Evolutionary conservation across 345 rosid species (phyloP).

Genomic region (Pugionium cornutum): DNA sequence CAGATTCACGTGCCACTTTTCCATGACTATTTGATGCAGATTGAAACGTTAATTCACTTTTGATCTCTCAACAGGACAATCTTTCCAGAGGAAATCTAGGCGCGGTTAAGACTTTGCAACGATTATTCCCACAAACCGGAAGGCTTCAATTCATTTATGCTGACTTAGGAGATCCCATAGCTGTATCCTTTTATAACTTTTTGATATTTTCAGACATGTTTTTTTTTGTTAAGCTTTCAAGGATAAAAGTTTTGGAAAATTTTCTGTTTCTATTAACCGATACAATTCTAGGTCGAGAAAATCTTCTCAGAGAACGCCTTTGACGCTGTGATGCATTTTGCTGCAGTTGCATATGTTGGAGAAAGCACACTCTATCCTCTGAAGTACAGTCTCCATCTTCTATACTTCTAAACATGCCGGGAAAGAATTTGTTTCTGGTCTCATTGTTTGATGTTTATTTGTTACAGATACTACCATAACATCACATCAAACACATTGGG

Average conservation of each 20-base stretch:
- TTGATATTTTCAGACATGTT: neutral
- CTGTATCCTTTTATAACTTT: slow-evolving; percentile 52
- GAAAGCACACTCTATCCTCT: slow-evolving; percentile 97
- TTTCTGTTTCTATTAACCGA: slow-evolving; percentile 36
- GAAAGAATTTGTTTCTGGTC: slow-evolving; percentile 5
- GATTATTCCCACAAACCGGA: slow-evolving; percentile 88
- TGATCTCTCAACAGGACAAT: slow-evolving; percentile 64
- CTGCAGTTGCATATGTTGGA: slow-evolving; percentile 99
- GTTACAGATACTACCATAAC: slow-evolving; percentile 86
- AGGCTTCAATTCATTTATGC: slow-evolving; percentile 89
- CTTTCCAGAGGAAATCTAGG: slow-evolving; percentile 95
- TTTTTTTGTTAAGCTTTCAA: slow-evolving; percentile 6
- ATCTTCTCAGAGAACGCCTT: slow-evolving; percentile 91
- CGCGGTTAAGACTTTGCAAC: slow-evolving; percentile 75
- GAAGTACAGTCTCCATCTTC: slow-evolving; percentile 47
- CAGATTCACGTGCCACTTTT: neutral
- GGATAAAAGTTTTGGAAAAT: neutral
- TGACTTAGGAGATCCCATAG: slow-evolving; percentile 78
- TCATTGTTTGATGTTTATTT: slow-evolving; percentile 30
- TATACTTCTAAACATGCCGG: neutral
- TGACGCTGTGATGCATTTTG: slow-evolving; percentile 98
- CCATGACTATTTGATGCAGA: neutral
- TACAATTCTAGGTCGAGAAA: slow-evolving; percentile 61
- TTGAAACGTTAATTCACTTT: neutral
- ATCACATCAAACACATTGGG: slow-evolving; percentile 92